These are phyloP conservation scores for bread wheat (Triticum aestivum) DNA, from an alignment of 176 grass and related monocot species.

Conservation along the genomic window DNA sequence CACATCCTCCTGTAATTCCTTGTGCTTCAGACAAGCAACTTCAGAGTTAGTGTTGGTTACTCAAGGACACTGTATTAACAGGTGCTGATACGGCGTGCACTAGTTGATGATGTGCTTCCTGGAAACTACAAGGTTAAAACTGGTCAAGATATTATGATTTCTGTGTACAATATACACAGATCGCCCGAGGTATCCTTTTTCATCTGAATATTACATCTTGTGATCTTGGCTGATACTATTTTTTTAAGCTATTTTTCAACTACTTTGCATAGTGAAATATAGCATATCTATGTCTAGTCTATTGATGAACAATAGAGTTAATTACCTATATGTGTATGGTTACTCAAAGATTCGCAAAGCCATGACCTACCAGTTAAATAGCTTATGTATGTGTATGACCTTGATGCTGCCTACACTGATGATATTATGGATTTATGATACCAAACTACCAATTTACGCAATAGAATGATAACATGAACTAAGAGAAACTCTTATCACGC, in stretches of 20 bases:
- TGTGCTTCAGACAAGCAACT: constrained; percentile 33
- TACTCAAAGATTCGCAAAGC: neutral
- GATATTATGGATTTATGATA: neutral
- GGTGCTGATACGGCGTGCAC: constrained; percentile 83
- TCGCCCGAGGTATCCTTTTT: constrained; percentile 68
- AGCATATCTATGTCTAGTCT: neutral
- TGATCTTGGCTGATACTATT: neutral
- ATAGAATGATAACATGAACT: neutral
- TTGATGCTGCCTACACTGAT: constrained; percentile 3
- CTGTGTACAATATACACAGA: constrained; percentile 96
- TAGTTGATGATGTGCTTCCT: constrained; percentile 90
- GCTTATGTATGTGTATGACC: neutral
- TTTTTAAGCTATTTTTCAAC: neutral
- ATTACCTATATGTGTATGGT: neutral
- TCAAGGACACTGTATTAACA: constrained; percentile 44
- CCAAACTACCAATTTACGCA: neutral
- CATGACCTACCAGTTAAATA: neutral
- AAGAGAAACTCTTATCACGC: neutral
- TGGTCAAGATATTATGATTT: constrained; percentile 98
- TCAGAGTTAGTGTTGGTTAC: constrained; percentile 22
- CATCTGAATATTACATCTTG: constrained; percentile 24
- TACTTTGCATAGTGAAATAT: constrained; percentile 16
- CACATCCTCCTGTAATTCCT: constrained; percentile 88
- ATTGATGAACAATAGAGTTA: constrained; percentile 4
- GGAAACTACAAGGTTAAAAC: constrained; percentile 86